A percentile compares a stretch with the other conserved stretches of the same genome.
Conservation (phyloP, 2,329 filamentous ascomycete genomes). For the Colletotrichum limetticola region DNA sequence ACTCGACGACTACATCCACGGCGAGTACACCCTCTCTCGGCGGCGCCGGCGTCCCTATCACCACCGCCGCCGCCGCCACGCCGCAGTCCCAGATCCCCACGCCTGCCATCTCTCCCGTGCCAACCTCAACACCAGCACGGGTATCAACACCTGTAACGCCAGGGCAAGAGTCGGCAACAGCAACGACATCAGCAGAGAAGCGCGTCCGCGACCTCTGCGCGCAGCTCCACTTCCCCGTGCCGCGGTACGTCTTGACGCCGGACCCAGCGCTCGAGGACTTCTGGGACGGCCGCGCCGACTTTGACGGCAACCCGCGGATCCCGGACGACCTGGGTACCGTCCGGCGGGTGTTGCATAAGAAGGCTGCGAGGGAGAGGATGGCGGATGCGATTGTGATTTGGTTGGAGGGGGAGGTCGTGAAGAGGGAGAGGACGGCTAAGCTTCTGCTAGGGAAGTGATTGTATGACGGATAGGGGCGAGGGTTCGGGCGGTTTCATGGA, state of each 20-base stretch:
- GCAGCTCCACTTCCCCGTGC: slow-evolving; percentile 45
- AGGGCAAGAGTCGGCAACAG: not conserved
- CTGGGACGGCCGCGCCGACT: slow-evolving; percentile 50
- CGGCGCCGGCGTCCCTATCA: not conserved
- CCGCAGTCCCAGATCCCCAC: not conserved
- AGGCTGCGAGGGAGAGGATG: slow-evolving; percentile 49
- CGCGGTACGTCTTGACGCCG: slow-evolving; percentile 46
- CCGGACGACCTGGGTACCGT: slow-evolving; percentile 48
- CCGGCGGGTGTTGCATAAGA: slow-evolving; percentile 46
- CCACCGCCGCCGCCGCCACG: not conserved
- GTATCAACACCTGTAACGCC: too few species aligned
- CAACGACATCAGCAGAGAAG: slow-evolving; percentile 36
- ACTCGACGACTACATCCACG: not conserved
- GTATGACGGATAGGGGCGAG: not conserved
- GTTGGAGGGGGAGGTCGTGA: slow-evolving; percentile 40
- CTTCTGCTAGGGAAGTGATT: not conserved
- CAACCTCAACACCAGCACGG: not conserved
- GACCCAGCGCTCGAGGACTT: slow-evolving; percentile 38
- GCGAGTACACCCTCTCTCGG: not conserved
- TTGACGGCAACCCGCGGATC: slow-evolving; percentile 43
- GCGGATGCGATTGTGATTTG: slow-evolving; percentile 51
- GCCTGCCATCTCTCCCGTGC: not conserved
- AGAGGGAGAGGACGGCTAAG: slow-evolving; percentile 31
- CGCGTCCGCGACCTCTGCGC: slow-evolving; percentile 47
- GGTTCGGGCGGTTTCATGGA: not conserved